Evolutionary conservation across 805 yeast species (phyloP).

Genomic region (Wickerhamiella spandovensis): DNA sequence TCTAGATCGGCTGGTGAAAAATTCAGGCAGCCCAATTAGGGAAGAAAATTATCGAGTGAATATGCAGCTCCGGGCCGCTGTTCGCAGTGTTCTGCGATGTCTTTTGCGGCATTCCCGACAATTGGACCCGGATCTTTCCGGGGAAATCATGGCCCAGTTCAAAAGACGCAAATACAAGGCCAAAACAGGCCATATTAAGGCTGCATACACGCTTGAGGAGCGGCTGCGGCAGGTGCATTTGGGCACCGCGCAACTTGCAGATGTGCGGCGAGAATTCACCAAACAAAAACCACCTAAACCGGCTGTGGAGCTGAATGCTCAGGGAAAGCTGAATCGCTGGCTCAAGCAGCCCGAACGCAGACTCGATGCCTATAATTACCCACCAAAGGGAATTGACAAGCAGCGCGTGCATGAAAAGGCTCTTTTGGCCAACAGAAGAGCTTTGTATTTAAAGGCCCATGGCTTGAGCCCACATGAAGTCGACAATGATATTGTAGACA

Average conservation of each 20-base stretch:
- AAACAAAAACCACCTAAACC: background rate
- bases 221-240: constrained; percentile 8
- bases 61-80: background rate
- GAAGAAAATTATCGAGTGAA: background rate
- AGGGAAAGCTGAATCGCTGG: constrained; percentile 8
- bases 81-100: constrained; percentile 3
- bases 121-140: constrained; percentile 1
- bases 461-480: background rate
- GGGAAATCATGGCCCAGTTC: constrained; percentile 5
- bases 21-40: background rate
- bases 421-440: background rate
- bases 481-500: constrained; percentile 6
- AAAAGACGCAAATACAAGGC: constrained; percentile 4
- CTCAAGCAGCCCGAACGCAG: constrained; percentile 11
- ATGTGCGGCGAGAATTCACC: background rate
- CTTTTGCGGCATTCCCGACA: constrained; percentile 5
- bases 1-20: background rate
- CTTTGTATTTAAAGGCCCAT: background rate
- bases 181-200: constrained; percentile 7
- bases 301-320: background rate
- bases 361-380: constrained; percentile 12
- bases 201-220: constrained; percentile 10
- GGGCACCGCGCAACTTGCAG: constrained; percentile 2
- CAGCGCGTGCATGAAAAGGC: constrained; percentile 4
- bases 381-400: background rate